phyloP scores from a whole-genome alignment of 345 rosid species.

The Pseudoturritis turrita region DNA sequence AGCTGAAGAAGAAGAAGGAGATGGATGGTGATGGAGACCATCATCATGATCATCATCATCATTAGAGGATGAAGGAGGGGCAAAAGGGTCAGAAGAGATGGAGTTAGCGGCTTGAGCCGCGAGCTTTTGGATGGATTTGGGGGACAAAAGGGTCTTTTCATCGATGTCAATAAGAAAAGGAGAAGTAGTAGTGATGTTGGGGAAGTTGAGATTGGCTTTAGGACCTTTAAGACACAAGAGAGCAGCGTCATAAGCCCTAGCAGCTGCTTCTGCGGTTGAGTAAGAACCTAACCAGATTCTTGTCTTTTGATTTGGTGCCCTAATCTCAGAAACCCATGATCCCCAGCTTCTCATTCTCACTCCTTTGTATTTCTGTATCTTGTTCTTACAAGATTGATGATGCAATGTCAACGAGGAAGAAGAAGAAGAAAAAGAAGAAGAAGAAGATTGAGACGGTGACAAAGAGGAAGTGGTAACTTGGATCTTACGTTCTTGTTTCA shows the following conservation, averaged over 20 bases:
- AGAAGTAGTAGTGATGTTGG: slow-evolving; percentile 38
- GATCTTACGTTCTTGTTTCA: slow-evolving; percentile 56
- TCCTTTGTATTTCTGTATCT: slow-evolving; percentile 74
- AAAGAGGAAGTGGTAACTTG: slow-evolving; percentile 27
- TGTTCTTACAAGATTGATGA: slow-evolving; percentile 29
- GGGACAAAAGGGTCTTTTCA: slow-evolving; percentile 55
- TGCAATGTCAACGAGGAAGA: slow-evolving; percentile 8
- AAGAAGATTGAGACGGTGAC: slow-evolving; percentile 17
- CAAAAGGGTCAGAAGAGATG: slow-evolving; percentile 16
- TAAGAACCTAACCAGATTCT: slow-evolving; percentile 98
- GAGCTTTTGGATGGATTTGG: slow-evolving; percentile 77
- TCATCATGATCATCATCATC: background rate
- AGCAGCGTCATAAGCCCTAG: slow-evolving; percentile 96
- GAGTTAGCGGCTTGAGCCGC: slow-evolving; percentile 81
- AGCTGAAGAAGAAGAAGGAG: slow-evolving; percentile 23
- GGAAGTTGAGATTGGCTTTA: slow-evolving; percentile 81
- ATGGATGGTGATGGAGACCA: slow-evolving; percentile 1
- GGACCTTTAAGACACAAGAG: slow-evolving; percentile 88
- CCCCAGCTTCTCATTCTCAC: slow-evolving; percentile 99
- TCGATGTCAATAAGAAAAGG: slow-evolving; percentile 28
- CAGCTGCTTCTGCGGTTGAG: slow-evolving; percentile 93
- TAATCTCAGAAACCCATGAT: slow-evolving; percentile 95
- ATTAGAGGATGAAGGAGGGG: slow-evolving; percentile 16
- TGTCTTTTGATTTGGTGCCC: slow-evolving; percentile 94
- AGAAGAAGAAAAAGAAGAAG: slow-evolving; percentile 12